Evolutionary conservation across 352 stramenopile species (phyloP).

Genomic region (Phytophthora citricola): DNA sequence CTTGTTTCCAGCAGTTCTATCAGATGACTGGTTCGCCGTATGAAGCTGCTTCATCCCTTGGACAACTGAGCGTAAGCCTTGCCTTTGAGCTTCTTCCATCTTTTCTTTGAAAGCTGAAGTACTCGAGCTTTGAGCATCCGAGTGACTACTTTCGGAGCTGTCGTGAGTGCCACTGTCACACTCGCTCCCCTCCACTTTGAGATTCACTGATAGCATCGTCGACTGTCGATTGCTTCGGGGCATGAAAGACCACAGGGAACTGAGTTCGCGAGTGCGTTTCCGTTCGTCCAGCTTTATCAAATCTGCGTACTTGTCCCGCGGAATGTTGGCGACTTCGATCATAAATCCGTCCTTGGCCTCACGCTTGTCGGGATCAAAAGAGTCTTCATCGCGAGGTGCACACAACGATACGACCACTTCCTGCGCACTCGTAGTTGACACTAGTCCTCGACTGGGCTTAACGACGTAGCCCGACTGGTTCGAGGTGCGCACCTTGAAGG

Average conservation of each 20-base stretch:
- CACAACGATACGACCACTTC: conserved; percentile 68
- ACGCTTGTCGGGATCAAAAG: conserved; percentile 51
- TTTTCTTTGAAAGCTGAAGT: conserved; percentile 3
- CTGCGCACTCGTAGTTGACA: conserved; percentile 63
- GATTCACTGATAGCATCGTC: conserved; percentile 45
- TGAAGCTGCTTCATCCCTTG: conserved; percentile 27
- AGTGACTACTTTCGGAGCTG: conserved; percentile 17
- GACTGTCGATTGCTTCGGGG: conserved; percentile 36
- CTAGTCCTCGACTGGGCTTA: conserved; percentile 70
- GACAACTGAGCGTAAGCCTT: conserved; percentile 30
- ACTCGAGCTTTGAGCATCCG: conserved; percentile 20
- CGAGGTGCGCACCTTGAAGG: conserved; percentile 84
- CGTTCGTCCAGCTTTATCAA: conserved; percentile 51
- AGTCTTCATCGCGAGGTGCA: conserved; percentile 34
- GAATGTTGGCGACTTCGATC: conserved; percentile 69
- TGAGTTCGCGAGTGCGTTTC: conserved; percentile 41
- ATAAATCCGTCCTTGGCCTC: conserved; percentile 77
- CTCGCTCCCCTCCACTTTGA: conserved; percentile 36
- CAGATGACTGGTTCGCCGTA: conserved; percentile 21
- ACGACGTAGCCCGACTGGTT: conserved; percentile 82
- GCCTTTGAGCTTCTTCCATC: conserved; percentile 5
- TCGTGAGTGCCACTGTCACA: conserved; percentile 18
- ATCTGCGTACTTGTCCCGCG: conserved; percentile 42
- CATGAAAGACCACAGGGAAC: conserved; percentile 53
- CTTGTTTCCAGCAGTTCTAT: conserved; percentile 11